A percentile compares a stretch with the other conserved stretches of the same genome.
These are phyloP conservation scores for Stereocaulon alpinum DNA, from an alignment of 495 filamentous ascomycete species.

Conservation along the genomic window DNA sequence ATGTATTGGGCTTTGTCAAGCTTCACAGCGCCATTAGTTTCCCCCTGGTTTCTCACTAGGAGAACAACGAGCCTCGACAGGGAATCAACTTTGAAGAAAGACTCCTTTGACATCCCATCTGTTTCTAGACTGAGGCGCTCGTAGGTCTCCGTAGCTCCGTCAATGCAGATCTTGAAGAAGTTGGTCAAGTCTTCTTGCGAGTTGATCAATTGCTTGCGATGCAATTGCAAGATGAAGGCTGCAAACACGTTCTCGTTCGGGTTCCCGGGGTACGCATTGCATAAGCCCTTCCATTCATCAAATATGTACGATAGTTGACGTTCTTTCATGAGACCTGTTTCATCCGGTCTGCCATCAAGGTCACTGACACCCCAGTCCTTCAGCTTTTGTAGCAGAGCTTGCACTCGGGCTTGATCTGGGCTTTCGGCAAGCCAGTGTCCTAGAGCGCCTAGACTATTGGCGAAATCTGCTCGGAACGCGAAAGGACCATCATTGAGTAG, in stretches of 20 bases:
- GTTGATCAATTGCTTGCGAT: slow-evolving; percentile 57
- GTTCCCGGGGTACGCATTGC: slow-evolving; percentile 49
- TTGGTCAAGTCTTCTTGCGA: slow-evolving; percentile 61
- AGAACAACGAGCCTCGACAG: slow-evolving; percentile 72
- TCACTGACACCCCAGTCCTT: slow-evolving; percentile 50
- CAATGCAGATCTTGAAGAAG: slow-evolving; percentile 75
- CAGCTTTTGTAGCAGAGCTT: slow-evolving; percentile 64
- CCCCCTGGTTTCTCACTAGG: slow-evolving; percentile 60
- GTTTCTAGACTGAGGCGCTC: slow-evolving; percentile 54
- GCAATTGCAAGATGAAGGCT: slow-evolving; percentile 78
- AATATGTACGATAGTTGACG: slow-evolving; percentile 92
- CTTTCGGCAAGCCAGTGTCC: slow-evolving; percentile 75
- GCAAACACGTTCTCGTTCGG: slow-evolving; percentile 58
- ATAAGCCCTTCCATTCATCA: slow-evolving; percentile 83
- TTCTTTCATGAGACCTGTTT: slow-evolving; percentile 44
- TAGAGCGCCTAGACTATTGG: slow-evolving; percentile 66
- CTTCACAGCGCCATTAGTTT: slow-evolving; percentile 46
- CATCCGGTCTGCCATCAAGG: slow-evolving; percentile 35
- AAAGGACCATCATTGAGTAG: slow-evolving; percentile 65
- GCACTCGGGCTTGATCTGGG: slow-evolving; percentile 49
- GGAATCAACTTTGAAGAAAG: slow-evolving; percentile 71
- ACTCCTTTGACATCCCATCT: slow-evolving; percentile 52
- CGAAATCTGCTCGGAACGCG: slow-evolving; percentile 77
- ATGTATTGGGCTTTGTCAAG: slow-evolving; percentile 55
- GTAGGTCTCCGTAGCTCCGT: slow-evolving; percentile 63